These are phyloP conservation scores for Penicilliopsis zonata DNA, from an alignment of 495 filamentous ascomycete genomes.

Conservation along the genomic window DNA sequence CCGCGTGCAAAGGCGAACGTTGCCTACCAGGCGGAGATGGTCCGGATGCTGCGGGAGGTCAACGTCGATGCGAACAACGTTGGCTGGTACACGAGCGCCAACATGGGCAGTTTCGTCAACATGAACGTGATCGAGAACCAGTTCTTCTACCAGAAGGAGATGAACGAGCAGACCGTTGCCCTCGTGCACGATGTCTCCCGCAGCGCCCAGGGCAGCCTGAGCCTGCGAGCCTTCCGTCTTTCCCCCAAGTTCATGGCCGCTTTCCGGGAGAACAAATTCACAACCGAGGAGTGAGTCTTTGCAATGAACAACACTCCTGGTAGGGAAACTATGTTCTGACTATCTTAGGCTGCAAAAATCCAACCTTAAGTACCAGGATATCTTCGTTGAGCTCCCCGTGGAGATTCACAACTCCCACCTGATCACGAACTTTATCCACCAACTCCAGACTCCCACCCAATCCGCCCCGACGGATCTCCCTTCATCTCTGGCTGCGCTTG, in stretches of 20 bases:
- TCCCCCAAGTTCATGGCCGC: constrained; percentile 82
- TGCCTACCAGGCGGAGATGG: constrained; percentile 92
- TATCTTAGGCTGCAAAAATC: constrained; percentile 69
- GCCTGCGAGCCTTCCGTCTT: constrained; percentile 80
- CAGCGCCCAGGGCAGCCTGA: constrained; percentile 83
- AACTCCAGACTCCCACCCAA: constrained; percentile 53
- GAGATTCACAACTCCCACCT: constrained; percentile 94
- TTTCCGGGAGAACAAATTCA: constrained; percentile 95
- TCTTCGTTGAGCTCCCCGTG: constrained; percentile 84
- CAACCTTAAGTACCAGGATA: constrained; percentile 85
- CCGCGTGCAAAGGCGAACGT: constrained; percentile 84
- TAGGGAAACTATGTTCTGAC: constrained; percentile 8
- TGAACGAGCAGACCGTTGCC: constrained; percentile 87
- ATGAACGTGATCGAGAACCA: constrained; percentile 95
- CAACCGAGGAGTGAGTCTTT: constrained; percentile 66
- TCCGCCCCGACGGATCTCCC: constrained; percentile 55
- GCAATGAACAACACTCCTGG: neutral
- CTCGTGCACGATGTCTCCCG: constrained; percentile 91
- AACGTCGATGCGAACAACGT: constrained; percentile 98
- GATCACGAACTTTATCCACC: constrained; percentile 87
- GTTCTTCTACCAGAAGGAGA: constrained; percentile 86
- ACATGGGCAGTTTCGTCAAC: constrained; percentile 97
- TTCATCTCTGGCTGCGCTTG: constrained; percentile 61
- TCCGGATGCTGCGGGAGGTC: constrained; percentile 88
- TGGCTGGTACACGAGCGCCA: constrained; percentile 97